Percentiles rank a stretch among this genome's conserved stretches.
Conservation (phyloP, 2,329 filamentous ascomycete species). For the Elsinoe arachidis region DNA sequence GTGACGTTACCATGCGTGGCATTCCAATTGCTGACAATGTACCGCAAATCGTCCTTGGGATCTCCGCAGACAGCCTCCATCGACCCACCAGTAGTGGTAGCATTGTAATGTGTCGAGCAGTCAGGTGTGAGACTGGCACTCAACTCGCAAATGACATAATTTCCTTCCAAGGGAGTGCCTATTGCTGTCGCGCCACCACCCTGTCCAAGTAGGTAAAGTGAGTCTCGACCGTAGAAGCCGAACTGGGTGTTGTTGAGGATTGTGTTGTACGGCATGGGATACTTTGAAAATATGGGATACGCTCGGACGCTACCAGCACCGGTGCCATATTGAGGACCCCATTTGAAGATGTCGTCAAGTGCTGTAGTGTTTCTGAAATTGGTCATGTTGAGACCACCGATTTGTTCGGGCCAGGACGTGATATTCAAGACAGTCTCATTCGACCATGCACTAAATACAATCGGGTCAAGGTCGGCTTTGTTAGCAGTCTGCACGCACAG, state of each 20-base stretch:
- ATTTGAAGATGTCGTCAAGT: conserved; percentile 63
- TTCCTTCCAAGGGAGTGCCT: conserved; percentile 1
- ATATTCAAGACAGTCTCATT: conserved; percentile 24
- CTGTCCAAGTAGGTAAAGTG: conserved; percentile 60
- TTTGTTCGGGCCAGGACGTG: conserved; percentile 19
- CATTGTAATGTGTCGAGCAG: conserved; percentile 54
- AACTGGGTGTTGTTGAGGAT: conserved; percentile 45
- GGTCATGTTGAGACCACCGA: conserved; percentile 13
- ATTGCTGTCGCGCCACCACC: conserved; percentile 19
- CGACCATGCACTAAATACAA: conserved; percentile 58
- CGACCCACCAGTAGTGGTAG: conserved; percentile 43
- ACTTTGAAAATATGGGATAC: conserved; percentile 35
- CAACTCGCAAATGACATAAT: conserved; percentile 60
- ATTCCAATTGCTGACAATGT: conserved; percentile 42
- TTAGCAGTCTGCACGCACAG: conserved; percentile 58
- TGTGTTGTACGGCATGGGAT: conserved; percentile 58
- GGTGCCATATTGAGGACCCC: conserved; percentile 44
- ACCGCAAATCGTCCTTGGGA: conserved; percentile 45
- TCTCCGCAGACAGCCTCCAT: conserved; percentile 57
- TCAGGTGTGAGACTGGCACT: conserved; percentile 54
- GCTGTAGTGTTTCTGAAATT: conserved; percentile 18
- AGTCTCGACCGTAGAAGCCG: conserved; percentile 34
- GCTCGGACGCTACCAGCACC: not conserved
- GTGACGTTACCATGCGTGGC: conserved; percentile 44
- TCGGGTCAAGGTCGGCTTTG: conserved; percentile 48